phyloP scores from a whole-genome alignment of 23 red algal genomes.

The Gracilaria domingensis region DNA sequence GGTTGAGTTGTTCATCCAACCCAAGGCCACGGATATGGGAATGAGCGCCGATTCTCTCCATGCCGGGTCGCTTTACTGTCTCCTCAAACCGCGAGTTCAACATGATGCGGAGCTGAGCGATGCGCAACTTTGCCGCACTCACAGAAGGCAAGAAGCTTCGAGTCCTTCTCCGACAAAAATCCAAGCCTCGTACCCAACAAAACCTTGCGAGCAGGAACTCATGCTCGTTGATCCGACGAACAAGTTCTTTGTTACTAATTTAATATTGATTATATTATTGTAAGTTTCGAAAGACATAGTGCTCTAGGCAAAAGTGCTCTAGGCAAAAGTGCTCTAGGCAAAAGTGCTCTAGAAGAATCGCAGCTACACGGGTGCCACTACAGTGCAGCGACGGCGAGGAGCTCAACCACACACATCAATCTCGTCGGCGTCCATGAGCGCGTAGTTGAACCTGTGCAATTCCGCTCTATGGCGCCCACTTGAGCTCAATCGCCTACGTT shows the following conservation, averaged over 20 bases:
- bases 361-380: background rate
- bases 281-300: no score
- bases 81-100: conserved; percentile 68
- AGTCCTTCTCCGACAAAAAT: no score
- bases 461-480: background rate
- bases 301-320: no score
- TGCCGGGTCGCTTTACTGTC: conserved; percentile 46
- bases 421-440: background rate
- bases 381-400: conserved; percentile 12
- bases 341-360: conserved; percentile 11
- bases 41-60: conserved; percentile 97
- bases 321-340: background rate
- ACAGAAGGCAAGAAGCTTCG: background rate
- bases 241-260: no score
- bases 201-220: no score
- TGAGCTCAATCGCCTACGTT: background rate
- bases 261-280: no score
- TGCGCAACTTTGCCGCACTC: background rate
- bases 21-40: conserved; percentile 96
- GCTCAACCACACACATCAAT: conserved; percentile 11
- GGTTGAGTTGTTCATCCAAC: conserved; percentile 75
- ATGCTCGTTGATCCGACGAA: no score
- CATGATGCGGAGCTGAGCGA: background rate
- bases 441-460: background rate
- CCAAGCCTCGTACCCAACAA: no score